Evolutionary conservation across 805 yeast species (phyloP).

Genomic region (Lachancea thermotolerans): DNA sequence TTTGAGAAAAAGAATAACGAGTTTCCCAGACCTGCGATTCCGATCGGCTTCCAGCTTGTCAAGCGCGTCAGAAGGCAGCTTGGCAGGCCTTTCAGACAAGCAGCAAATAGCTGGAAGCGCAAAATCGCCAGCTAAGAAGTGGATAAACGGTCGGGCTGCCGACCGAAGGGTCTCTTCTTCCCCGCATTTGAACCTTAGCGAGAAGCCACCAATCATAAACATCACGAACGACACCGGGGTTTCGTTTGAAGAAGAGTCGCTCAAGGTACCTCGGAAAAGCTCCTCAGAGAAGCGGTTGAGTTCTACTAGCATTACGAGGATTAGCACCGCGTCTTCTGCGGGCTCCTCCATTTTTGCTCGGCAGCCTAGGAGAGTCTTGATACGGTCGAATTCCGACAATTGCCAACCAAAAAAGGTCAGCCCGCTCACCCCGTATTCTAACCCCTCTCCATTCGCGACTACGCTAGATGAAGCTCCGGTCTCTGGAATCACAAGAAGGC

Average conservation of each 20-base stretch:
- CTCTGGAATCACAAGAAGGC: conserved; percentile 14
- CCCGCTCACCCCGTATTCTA: neutral
- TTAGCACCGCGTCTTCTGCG: conserved; percentile 8
- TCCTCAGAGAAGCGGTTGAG: conserved; percentile 5
- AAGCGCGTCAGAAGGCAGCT: neutral
- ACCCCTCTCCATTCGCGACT: neutral
- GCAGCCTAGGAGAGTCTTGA: neutral
- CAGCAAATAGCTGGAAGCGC: neutral
- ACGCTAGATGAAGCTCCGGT: neutral
- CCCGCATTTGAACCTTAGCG: neutral
- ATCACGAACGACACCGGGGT: neutral
- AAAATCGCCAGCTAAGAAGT: neutral
- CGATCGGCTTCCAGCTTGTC: conserved; percentile 5
- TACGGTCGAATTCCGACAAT: conserved; percentile 5
- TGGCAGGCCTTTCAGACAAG: neutral
- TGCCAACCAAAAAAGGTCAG: neutral
- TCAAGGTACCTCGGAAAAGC: neutral
- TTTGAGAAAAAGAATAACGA: conserved; percentile 17
- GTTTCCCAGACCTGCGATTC: conserved; percentile 19
- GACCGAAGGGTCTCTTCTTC: neutral
- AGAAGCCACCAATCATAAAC: conserved; percentile 3
- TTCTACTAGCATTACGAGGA: conserved; percentile 6
- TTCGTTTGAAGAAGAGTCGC: neutral
- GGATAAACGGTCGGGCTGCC: neutral
- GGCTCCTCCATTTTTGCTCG: conserved; percentile 7